These are phyloP conservation scores for Iris macrosiphon DNA, from an alignment of 106 monocot species.

Conservation along the genomic window DNA sequence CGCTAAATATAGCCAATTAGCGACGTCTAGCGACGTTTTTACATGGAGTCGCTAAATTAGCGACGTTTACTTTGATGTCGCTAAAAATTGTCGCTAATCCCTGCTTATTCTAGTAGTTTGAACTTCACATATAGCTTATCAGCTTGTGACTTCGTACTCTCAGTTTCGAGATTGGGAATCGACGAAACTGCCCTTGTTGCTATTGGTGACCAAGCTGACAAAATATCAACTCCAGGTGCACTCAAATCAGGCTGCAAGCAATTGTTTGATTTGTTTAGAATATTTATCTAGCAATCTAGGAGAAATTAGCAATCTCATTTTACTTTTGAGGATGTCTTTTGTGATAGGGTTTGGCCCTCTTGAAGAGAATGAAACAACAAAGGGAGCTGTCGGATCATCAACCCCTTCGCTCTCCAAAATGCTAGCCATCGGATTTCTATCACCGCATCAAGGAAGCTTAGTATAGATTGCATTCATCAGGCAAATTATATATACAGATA, in stretches of 20 bases:
- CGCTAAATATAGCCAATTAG: too few species aligned
- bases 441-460: constrained; percentile 1
- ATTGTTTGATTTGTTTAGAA: background rate
- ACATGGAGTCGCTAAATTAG: too few species aligned
- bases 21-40: too few species aligned
- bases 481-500: background rate
- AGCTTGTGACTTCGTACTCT: too few species aligned
- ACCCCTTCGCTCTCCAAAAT: constrained; percentile 16
- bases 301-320: background rate
- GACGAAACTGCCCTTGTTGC: background rate
- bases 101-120: too few species aligned
- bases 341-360: constrained; percentile 31
- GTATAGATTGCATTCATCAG: too few species aligned
- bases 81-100: too few species aligned
- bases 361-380: constrained; percentile 21
- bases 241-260: constrained; percentile 10
- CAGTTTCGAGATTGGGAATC: too few species aligned
- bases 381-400: constrained; percentile 14
- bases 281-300: too few species aligned
- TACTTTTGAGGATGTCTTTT: constrained; percentile 24
- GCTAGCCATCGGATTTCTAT: constrained; percentile 21
- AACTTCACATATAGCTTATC: too few species aligned
- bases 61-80: too few species aligned
- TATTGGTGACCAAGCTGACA: constrained; percentile 11
- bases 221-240: constrained; percentile 15